Base-by-base conservation (phyloP, 2,329 filamentous ascomycete species). In the Pseudogymnoascus sp. region DNA sequence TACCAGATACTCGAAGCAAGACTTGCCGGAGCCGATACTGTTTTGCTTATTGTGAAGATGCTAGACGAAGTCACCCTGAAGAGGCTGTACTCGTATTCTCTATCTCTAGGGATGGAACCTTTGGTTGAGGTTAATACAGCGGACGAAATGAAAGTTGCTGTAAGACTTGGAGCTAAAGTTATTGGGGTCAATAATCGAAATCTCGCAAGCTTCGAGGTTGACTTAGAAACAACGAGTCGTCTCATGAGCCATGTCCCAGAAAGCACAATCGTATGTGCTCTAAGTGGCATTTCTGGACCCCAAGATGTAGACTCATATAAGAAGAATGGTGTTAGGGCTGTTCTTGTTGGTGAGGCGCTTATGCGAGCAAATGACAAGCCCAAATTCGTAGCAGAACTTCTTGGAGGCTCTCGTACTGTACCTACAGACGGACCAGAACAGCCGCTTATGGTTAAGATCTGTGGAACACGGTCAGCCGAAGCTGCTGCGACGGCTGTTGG, bases 181-280 rank as follows among this genome's bases (percentile, higher is more conserved):
- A 96, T 99, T 70, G 95, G 95, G 26, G 95, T 99, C 69, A 99
- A 99, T 78, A 99, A 99, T 78, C 87, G 95, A 63, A 96, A 99
- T 72, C 82, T 99, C 10, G 93, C 93, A 69, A 97, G 88, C 71
- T 99, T 99, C 70, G 93, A 97, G 73, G 95, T 99, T 19, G 96
- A 99, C 74, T 84, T 99, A 66, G 87, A 90, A 65, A 99, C 93
- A 0, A 96, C 93, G 1, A 92, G 89, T 71, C 87, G 93, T 24
- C 79, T 99, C 59, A 90, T 96, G 76, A 88, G 87, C 71, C 88
- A 93, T 78, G 92, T 97, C 2, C 89, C 92, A 1, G 84, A 90
- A 66, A 88, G 86, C 63, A 96, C 92, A 3, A 88, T 96, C 65
- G 88, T 99, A 29, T 97, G 92, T 74, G 96, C 95, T 10, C 82